phyloP scores from a whole-genome alignment of 805 yeast species.

The Metschnikowia lachancei region DNA sequence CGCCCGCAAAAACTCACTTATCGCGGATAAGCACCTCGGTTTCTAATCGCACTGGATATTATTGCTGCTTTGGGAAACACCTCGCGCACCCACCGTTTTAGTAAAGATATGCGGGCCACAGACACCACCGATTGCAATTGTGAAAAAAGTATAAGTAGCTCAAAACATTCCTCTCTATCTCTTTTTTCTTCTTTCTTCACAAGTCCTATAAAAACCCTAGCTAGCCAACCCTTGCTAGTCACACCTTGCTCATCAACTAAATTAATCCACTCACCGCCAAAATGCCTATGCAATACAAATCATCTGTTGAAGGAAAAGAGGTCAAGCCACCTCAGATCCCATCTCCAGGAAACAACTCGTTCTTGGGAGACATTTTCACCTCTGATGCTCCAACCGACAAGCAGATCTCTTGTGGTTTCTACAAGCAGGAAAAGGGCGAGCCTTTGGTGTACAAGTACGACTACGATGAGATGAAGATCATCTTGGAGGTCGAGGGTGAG shows the following conservation, averaged over 20 bases:
- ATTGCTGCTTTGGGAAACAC: slow-evolving; percentile 3
- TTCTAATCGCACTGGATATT: background rate
- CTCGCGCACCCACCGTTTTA: slow-evolving; percentile 3
- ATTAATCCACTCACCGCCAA: slow-evolving; percentile 15
- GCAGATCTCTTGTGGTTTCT: slow-evolving; percentile 66
- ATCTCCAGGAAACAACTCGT: slow-evolving; percentile 65
- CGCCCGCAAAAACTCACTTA: background rate
- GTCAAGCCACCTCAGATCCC: slow-evolving; percentile 58
- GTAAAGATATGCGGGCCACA: slow-evolving; percentile 12
- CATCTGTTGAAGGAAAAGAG: slow-evolving; percentile 51
- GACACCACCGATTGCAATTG: slow-evolving; percentile 1
- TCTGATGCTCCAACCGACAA: slow-evolving; percentile 59
- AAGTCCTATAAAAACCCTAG: background rate
- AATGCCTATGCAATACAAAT: slow-evolving; percentile 57
- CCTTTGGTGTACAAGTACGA: slow-evolving; percentile 64
- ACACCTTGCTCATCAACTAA: slow-evolving; percentile 1
- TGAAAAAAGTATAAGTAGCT: slow-evolving; percentile 5
- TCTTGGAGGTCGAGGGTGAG: slow-evolving; percentile 66
- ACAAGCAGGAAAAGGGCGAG: slow-evolving; percentile 65
- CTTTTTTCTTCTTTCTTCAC: background rate
- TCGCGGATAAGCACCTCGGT: background rate
- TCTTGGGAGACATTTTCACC: slow-evolving; percentile 63
- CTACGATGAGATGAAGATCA: slow-evolving; percentile 67
- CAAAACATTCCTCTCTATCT: background rate
- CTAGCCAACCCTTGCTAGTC: slow-evolving; percentile 5